phyloP scores from a whole-genome alignment of 352 stramenopile species.

The Phytophthora capsici region DNA sequence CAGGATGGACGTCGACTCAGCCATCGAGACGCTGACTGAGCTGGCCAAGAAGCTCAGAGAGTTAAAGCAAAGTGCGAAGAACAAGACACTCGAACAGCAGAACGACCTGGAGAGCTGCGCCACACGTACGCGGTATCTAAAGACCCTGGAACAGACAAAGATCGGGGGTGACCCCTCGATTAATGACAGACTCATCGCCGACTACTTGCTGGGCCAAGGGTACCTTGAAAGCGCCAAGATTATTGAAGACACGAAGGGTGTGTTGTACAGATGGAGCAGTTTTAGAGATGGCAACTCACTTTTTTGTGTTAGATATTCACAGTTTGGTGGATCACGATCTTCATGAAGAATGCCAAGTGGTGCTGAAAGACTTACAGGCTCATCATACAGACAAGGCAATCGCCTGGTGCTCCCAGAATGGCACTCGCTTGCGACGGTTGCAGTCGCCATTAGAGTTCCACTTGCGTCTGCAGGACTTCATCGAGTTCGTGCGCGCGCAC shows the following conservation, averaged over 20 bases:
- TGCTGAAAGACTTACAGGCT: constrained; percentile 60
- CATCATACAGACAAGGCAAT: constrained; percentile 63
- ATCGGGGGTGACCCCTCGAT: constrained; percentile 25
- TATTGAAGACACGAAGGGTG: constrained; percentile 68
- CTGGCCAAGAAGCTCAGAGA: constrained; percentile 52
- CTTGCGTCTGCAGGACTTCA: constrained; percentile 75
- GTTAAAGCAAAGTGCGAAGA: constrained; percentile 59
- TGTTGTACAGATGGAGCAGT: neutral
- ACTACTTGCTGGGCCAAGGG: constrained; percentile 79
- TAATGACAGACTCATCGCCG: constrained; percentile 66
- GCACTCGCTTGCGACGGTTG: constrained; percentile 69
- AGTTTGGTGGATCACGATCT: constrained; percentile 75
- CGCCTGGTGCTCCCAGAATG: constrained; percentile 77
- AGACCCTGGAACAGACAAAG: constrained; percentile 44
- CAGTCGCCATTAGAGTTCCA: constrained; percentile 79
- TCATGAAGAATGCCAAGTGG: constrained; percentile 55
- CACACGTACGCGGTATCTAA: constrained; percentile 49
- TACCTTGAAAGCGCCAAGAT: constrained; percentile 71
- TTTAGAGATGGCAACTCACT: constrained; percentile 1
- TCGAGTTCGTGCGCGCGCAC: constrained; percentile 77
- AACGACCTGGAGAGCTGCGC: constrained; percentile 61
- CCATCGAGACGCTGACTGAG: constrained; percentile 55
- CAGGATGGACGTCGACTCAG: constrained; percentile 60
- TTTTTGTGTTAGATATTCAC: constrained; percentile 46
- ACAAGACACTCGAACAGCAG: constrained; percentile 54